Conservation (phyloP, 176 grass and related monocot genomes). For the Avena insularis region DNA sequence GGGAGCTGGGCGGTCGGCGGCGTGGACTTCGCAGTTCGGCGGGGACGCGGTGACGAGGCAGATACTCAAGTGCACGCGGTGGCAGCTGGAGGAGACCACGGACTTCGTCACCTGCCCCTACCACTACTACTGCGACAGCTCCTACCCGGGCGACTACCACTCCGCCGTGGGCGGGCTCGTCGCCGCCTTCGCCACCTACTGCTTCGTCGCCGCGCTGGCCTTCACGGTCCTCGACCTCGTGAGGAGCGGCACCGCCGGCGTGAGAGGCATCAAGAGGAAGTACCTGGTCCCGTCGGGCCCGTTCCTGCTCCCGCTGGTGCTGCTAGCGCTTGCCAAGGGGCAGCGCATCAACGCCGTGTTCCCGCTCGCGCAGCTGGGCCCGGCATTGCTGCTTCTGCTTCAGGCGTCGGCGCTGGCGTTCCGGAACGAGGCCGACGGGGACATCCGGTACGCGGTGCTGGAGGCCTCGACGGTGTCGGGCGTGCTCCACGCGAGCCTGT, state of each 20-base stretch:
- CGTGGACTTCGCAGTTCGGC: constrained; percentile 35
- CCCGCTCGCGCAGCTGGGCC: constrained; percentile 79
- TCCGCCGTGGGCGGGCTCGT: constrained; percentile 58
- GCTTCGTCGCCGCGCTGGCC: constrained; percentile 65
- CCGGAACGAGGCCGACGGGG: constrained; percentile 80
- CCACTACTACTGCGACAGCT: constrained; percentile 99
- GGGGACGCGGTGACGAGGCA: constrained; percentile 58
- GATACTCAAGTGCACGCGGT: constrained; percentile 94
- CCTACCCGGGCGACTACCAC: constrained; percentile 76
- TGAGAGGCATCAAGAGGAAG: constrained; percentile 64
- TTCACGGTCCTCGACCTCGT: constrained; percentile 75
- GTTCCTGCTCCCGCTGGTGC: constrained; percentile 71
- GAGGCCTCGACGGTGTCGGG: constrained; percentile 95
- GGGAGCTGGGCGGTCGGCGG: constrained; percentile 18
- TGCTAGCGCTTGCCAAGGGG: constrained; percentile 85
- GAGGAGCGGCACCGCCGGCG: neutral
- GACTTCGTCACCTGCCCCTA: constrained; percentile 91
- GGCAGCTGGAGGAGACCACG: constrained; percentile 96
- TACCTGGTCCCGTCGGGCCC: constrained; percentile 90
- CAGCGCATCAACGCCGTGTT: constrained; percentile 78
- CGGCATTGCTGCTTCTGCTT: constrained; percentile 83
- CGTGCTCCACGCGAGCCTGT: constrained; percentile 86
- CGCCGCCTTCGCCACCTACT: constrained; percentile 69
- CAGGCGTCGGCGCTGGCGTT: constrained; percentile 93
- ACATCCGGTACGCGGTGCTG: constrained; percentile 84